Evolutionary conservation across 202 grass and related monocot species (phyloP), one percentile per base, ranked within the genome.

Genomic region (Hordeum pubiflorum): DNA sequence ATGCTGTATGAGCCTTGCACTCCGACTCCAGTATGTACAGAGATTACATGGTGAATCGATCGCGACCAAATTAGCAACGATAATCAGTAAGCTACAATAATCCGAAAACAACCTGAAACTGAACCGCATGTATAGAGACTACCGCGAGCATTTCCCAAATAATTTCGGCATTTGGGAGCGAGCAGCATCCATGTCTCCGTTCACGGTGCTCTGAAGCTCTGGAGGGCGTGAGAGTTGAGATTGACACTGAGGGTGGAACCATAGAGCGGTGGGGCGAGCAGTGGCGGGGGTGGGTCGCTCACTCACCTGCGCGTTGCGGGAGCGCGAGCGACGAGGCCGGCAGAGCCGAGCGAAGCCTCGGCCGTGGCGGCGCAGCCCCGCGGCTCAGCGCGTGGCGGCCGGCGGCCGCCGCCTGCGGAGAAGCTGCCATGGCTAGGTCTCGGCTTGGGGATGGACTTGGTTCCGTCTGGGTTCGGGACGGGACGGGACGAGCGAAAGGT

Each of bases 391-490:
- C 46, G 27, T 73, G 70, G 3, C 70, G 70, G 44, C 70, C 46
- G 44, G 70, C 70, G 70, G 70, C 70, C 17, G 44, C 70, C 70
- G 70, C 70, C 18, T 73, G 70, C 70, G 44, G 70, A 33, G 70
- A 73, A 18, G 70, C 70, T 73, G 70, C 70, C 70, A 73, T 73
- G 70, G 70, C 46, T 73, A 73, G 70, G 70, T 73, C 70, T 73
- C 39, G 9, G 70, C 46, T 32, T 73, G 27, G 50, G 70, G 70
- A 73, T 73, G 70, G 70, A 31, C 57, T 46, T 34, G 70, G 44
- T 55, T 73, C 70, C 43, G 69, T 54, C 27, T 73, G 70, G 70
- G 70, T 34, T 73, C 44, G 70, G 70, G 2, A 54, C 70, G 13
- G 13, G 3, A 17, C 46, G 44, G 69, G 41, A 72, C 41, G 22